Evolutionary conservation across 2,329 filamentous ascomycete genomes (phyloP), one percentile per base, ranked within the genome.

Genomic region (Davidsoniella eucalypti): DNA sequence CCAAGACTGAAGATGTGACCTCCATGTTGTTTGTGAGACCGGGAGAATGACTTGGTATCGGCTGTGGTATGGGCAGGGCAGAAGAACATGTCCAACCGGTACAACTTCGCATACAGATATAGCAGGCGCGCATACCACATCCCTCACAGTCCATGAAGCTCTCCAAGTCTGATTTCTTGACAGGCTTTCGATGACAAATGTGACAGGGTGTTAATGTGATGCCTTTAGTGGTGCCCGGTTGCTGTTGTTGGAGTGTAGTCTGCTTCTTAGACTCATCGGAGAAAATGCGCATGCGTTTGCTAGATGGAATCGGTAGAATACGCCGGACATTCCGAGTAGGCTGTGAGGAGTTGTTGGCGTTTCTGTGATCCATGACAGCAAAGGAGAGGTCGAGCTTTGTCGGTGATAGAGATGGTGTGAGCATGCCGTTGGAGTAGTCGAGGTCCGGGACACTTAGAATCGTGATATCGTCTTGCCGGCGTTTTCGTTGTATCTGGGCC

Each of bases 31-130:
- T 33, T 36, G 21, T 57, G 55, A 26, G 52, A 56, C 47, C 49
- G 44, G 42, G 47, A 52, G 4, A 55, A 50, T 51, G 40, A 56
- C 44, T 9, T 16, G 4, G 21, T n/a, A 25, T 6, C 16, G 21
- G n/a, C 21, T 23, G 21, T 23, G 18, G 29, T 33, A 5, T 33
- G 8, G 17, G 18, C 9, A 7, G 9, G 37, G 4, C 18, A 21
- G 44, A 33, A 25, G 10, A 18, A 14, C 29, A 39, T 14, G 17
- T 21, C 67, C 69, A 72, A 2, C 74, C 73, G 10, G 71, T 65
- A 56, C 81, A 85, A 56, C 76, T 67, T 23, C 81, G 66, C 42
- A 82, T 73, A 60, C 81, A 85, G n/a, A 85, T 69, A 58, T 74
- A 84, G 60, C 81, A 85, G 0, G 80, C 75, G 40, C 78, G 69